phyloP scores from a whole-genome alignment of 1,284 basidiomycete genomes.

The Kalmanozyma brasiliensis region DNA sequence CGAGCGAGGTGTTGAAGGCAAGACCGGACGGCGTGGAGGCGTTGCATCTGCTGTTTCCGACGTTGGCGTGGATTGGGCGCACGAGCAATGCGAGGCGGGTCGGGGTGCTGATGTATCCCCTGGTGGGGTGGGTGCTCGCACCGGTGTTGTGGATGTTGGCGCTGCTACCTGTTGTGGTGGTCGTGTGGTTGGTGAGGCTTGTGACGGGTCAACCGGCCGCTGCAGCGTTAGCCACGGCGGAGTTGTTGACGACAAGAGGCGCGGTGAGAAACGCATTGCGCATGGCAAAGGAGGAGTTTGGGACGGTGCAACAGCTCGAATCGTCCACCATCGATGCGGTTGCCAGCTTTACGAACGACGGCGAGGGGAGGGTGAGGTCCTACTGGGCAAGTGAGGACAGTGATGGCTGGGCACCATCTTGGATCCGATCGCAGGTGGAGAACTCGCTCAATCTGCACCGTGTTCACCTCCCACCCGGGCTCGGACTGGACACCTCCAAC shows the following conservation, averaged over 20 bases:
- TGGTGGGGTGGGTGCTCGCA: slow-evolving; percentile 22
- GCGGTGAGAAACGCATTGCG: slow-evolving; percentile 44
- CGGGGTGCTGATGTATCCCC: slow-evolving; percentile 22
- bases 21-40: slow-evolving; percentile 33
- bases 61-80: slow-evolving; percentile 48
- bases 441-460: slow-evolving; percentile 21
- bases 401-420: slow-evolving; percentile 47
- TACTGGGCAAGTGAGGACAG: slow-evolving; percentile 30
- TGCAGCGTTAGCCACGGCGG: slow-evolving; percentile 38
- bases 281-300: slow-evolving; percentile 57
- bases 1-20: slow-evolving; percentile 34
- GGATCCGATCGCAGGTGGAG: slow-evolving; percentile 49
- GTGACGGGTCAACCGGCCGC: slow-evolving; percentile 27
- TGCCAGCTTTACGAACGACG: slow-evolving; percentile 7
- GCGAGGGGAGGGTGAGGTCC: slow-evolving; percentile 5
- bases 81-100: slow-evolving; percentile 52
- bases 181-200: slow-evolving; percentile 34
- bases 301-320: slow-evolving; percentile 27
- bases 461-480: slow-evolving; percentile 16
- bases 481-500: slow-evolving; percentile 1
- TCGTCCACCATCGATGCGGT: slow-evolving; percentile 20
- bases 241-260: slow-evolving; percentile 39
- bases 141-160: slow-evolving; percentile 41
- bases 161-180: slow-evolving; percentile 40
- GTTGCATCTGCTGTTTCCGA: slow-evolving; percentile 56